Evolutionary conservation across 805 yeast genomes (phyloP), one percentile per base, ranked within the genome.

Genomic region (Kazachstania bromeliacearum): DNA sequence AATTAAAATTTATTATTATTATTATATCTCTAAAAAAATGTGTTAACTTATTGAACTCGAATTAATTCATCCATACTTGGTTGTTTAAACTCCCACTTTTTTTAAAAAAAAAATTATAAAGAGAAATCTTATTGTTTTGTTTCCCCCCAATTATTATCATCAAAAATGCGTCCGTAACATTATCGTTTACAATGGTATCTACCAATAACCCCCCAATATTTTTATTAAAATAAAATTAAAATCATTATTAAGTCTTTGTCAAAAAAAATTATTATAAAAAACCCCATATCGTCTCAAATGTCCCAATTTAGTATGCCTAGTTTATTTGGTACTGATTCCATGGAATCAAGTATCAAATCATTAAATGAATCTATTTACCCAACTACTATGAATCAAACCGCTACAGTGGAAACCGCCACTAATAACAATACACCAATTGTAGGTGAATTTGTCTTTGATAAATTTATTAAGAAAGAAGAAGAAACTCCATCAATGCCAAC

Each of bases 401-500:
- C 29, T 26, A 8, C 15, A 8, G 4, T 9, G n/a, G 29, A 9
- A 8, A 17, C 15, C 15, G 15, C 29, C 7, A 9, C 29, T 26
- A 17, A 9, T 17, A 12, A 12, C 15, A 26, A 26, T 7, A 34
- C 41, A 22, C 47, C 50, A 27, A 32, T 46, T n/a, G 41, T 46
- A 25, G 54, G 51, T 23, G 53, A 51, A 37, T 38, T 48, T 30
- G 41, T 46, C 35, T 51, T 55, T 31, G 55, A 47, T 33, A 48
- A 48, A 32, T 51, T 50, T 28, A 43, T 47, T 33, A 44, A 51
- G 9, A 23, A 31, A 22, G 30, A 32, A 34, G 31, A 33, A 15
- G 36, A 38, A 16, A 17, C 21, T 3, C 7, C 29, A 7, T 31
- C 27, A n/a, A 12, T 22, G 7, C 16, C 33, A 12, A 33, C 31